Conservation (phyloP, 257 asterid genomes). For the Rhazya stricta region DNA sequence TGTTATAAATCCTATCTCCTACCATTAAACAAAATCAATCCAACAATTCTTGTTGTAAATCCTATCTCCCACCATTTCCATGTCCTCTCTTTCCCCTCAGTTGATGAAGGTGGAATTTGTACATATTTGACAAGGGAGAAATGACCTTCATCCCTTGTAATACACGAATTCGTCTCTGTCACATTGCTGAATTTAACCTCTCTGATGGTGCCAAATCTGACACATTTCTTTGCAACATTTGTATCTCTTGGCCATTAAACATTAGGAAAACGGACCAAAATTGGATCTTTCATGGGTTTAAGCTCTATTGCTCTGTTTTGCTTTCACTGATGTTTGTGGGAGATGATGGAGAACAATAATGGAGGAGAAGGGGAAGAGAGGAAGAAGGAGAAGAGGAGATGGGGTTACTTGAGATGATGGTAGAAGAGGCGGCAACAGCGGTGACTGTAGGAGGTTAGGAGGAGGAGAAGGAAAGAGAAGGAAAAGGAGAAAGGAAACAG, state of each 20-base stretch:
- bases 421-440: too few relatives aligned
- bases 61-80: constrained; percentile 65
- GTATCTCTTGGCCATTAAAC: constrained; percentile 1
- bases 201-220: constrained; percentile 43
- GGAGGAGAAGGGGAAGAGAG: too few relatives aligned
- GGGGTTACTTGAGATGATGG: too few relatives aligned
- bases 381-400: too few relatives aligned
- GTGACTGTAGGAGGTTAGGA: too few relatives aligned
- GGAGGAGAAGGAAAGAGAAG: too few relatives aligned
- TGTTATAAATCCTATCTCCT: constrained; percentile 45
- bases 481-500: too few relatives aligned
- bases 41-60: constrained; percentile 44
- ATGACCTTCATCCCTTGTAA: constrained; percentile 48
- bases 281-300: constrained; percentile 22
- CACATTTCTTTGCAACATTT: constrained; percentile 37
- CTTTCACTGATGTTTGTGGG: constrained; percentile 25
- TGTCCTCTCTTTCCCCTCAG: constrained; percentile 3
- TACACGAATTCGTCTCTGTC: constrained; percentile 32
- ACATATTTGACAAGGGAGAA: constrained; percentile 42
- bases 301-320: constrained; percentile 31
- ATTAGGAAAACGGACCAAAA: constrained; percentile 41
- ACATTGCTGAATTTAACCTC: constrained; percentile 46
- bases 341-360: too few relatives aligned
- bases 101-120: constrained; percentile 23
- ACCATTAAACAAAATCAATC: constrained; percentile 27